Conservation (phyloP, 805 yeast species). For the Torulaspora maleeae region DNA sequence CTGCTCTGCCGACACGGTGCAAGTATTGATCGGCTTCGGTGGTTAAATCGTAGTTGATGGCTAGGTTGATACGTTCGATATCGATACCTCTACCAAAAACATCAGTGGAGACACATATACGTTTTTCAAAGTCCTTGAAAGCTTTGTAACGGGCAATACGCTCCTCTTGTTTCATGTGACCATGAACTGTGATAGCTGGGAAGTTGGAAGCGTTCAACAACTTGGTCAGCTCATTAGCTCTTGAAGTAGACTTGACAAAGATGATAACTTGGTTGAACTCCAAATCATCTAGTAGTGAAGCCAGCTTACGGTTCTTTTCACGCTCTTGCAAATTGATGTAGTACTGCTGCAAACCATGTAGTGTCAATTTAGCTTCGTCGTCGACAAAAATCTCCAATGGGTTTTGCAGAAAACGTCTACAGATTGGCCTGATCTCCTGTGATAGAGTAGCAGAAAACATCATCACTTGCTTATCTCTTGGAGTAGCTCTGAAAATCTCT, state of each 20-base stretch:
- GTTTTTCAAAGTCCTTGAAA: slow-evolving; percentile 96
- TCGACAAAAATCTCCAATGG: slow-evolving; percentile 97
- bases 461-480: slow-evolving; percentile 98
- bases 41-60: slow-evolving; percentile 96
- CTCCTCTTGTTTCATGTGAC: slow-evolving; percentile 94
- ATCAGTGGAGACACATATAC: slow-evolving; percentile 97
- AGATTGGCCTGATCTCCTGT: slow-evolving; percentile 90
- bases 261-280: slow-evolving; percentile 98
- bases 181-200: slow-evolving; percentile 96
- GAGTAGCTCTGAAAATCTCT: slow-evolving; percentile 95
- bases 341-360: slow-evolving; percentile 97
- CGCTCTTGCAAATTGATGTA: slow-evolving; percentile 83
- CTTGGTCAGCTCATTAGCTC: slow-evolving; percentile 89
- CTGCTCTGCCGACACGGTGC: slow-evolving; percentile 99
- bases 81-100: slow-evolving; percentile 99
- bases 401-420: slow-evolving; percentile 96
- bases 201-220: slow-evolving; percentile 86
- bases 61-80: slow-evolving; percentile 96
- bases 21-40: slow-evolving; percentile 95
- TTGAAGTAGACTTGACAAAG: slow-evolving; percentile 83
- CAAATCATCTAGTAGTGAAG: slow-evolving; percentile 86
- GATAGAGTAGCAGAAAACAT: slow-evolving; percentile 97
- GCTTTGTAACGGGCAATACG: slow-evolving; percentile 95
- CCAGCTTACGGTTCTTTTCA: slow-evolving; percentile 88
- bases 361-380: slow-evolving; percentile 93